Conservation (phyloP, 2,329 filamentous ascomycete genomes). For the Ceratocystis colombiana region DNA sequence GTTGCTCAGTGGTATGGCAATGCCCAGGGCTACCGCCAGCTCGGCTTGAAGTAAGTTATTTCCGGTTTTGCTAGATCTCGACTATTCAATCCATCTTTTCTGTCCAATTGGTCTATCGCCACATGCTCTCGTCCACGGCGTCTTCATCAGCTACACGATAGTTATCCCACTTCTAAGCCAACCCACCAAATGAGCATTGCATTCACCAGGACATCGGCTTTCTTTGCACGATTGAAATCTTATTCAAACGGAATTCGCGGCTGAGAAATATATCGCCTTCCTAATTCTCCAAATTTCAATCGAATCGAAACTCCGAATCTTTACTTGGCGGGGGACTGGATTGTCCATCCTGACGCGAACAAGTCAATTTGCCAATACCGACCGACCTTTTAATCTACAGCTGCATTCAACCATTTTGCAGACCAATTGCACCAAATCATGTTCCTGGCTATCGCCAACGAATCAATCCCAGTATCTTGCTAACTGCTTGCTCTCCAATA, state of each 20-base stretch:
- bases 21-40: conserved; percentile 82
- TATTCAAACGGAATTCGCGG: too few species aligned
- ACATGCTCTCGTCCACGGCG: neutral
- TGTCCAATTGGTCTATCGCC: conserved; percentile 10
- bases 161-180: neutral
- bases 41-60: conserved; percentile 63
- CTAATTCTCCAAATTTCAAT: too few species aligned
- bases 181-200: neutral
- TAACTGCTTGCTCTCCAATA: conserved; percentile 3
- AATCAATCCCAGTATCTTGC: conserved; percentile 5
- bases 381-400: neutral
- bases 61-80: conserved; percentile 1
- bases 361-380: neutral
- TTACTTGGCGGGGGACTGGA: too few species aligned
- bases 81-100: neutral
- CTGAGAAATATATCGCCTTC: too few species aligned
- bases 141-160: neutral
- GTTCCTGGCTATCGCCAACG: neutral
- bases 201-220: too few species aligned
- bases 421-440: neutral
- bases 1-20: conserved; percentile 81
- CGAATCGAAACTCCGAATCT: too few species aligned
- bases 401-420: neutral
- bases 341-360: neutral
- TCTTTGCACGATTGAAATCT: too few species aligned